These are phyloP conservation scores for Salisapilia sapeloensis DNA, from an alignment of 352 stramenopile genomes.

Conservation along the genomic window DNA sequence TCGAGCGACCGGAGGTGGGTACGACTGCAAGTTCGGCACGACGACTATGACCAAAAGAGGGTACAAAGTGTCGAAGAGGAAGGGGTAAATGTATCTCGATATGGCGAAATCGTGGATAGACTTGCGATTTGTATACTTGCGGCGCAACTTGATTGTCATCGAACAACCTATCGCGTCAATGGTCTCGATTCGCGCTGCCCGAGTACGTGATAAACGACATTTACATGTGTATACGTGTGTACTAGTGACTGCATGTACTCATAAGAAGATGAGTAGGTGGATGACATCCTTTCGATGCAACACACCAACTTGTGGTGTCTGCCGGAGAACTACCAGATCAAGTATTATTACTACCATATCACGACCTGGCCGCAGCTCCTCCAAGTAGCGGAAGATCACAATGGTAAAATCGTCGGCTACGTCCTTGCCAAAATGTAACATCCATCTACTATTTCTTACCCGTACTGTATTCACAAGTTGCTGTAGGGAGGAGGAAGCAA, in stretches of 20 bases:
- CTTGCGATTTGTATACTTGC: no score
- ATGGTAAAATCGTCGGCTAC: conserved; percentile 98
- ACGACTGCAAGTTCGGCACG: no score
- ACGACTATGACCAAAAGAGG: no score
- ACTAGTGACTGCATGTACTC: no score
- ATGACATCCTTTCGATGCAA: conserved; percentile 97
- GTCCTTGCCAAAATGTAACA: conserved; percentile 98
- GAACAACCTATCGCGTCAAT: no score
- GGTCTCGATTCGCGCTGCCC: no score
- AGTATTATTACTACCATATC: conserved; percentile 99
- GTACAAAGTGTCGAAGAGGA: no score
- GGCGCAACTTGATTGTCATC: no score
- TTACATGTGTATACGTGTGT: no score
- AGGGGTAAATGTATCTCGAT: no score
- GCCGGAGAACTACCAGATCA: conserved; percentile 99
- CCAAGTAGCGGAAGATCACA: conserved; percentile 95
- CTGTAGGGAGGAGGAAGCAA: conserved; percentile 60
- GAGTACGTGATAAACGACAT: conserved; percentile 9
- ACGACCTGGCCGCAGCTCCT: conserved; percentile 98
- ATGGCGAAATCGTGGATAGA: no score
- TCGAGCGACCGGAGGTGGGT: no score
- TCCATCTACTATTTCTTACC: background rate
- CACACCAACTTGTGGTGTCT: conserved; percentile 99
- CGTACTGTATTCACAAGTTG: background rate
- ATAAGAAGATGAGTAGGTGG: conserved; percentile 56